Conservation (phyloP, 257 asterid species). For the Nemophila menziesii region DNA sequence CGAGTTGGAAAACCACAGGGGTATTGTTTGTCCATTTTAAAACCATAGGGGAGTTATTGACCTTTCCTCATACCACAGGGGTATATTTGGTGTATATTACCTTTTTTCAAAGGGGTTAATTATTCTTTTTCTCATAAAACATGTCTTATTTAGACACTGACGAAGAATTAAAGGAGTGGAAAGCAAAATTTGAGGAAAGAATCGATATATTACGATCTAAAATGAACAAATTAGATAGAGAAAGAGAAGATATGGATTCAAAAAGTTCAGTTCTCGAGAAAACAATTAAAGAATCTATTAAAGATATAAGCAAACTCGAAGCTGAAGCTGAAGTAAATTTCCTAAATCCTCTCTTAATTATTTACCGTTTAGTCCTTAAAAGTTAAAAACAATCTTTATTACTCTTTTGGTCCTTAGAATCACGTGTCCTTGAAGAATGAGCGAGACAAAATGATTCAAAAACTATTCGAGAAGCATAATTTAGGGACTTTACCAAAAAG, state of each 20-base stretch:
- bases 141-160: conserved; percentile 59
- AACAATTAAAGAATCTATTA: conserved; percentile 22
- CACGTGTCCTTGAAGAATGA: conserved; percentile 57
- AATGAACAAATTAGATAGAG: conserved; percentile 51
- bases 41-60: conserved; percentile 2
- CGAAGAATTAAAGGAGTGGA: conserved; percentile 91
- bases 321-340: conserved; percentile 56
- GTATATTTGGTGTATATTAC: background rate
- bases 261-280: conserved; percentile 32
- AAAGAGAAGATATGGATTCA: conserved; percentile 44
- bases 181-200: conserved; percentile 70
- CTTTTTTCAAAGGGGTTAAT: background rate
- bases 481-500: conserved; percentile 57
- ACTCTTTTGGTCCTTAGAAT: conserved; percentile 33
- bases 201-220: conserved; percentile 48
- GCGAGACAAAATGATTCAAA: conserved; percentile 44
- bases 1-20: background rate
- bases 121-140: conserved; percentile 2
- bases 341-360: conserved; percentile 12
- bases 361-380: conserved; percentile 11
- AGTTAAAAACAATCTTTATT: conserved; percentile 13
- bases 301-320: conserved; percentile 63
- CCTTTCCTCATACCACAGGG: conserved; percentile 7
- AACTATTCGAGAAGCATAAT: conserved; percentile 52
- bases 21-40: conserved; percentile 5